Evolutionary conservation across 352 stramenopile species (phyloP), one percentile per base, ranked within the genome.

Genomic region (Phytopythium boreale): DNA sequence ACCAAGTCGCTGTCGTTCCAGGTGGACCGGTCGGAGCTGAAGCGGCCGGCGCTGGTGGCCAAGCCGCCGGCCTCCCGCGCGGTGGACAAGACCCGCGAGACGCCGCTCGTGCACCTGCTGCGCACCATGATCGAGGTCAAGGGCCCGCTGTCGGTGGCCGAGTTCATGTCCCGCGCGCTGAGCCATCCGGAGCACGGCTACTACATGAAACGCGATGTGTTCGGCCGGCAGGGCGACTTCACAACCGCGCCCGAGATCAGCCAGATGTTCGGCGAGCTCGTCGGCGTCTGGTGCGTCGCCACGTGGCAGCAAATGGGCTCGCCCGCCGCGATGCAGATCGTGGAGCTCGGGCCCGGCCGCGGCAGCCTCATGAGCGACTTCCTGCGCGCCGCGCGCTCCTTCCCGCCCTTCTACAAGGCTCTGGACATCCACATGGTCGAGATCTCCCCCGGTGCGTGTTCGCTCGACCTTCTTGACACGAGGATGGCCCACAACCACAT

Each of bases 301-400:
- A 96, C 86, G 34, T 98, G 93, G 91, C 83, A 96, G 75, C 79
- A 92, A 51, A 94, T 96, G 81, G 86, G 84, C 26, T 80, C 72
- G 69, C 90, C 89, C 4, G 66, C 63, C 7, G 71, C 76, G 20
- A 71, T 97, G 59, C 85, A 95, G 68, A 71, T 98, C 50, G 87
- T 98, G 53, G 93, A 98, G 81, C 80, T 97, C 70, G 93, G 93
- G 0, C 96, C 96, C 0, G 96, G 96, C 22, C 86, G 94, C 58
- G 96, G 96, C 36, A 98, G 87, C 10, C 80, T 99, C 58, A 98
- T 98, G 86, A 89, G 75, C 60, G 95, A 98, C 76, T 96, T 98
- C 55, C 43, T 99, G 61, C 84, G 93, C 60, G 88, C 91, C 12
- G 82, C 90, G 67, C 84, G 82, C 63, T 91, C 80, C 20, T 98